Percentiles rank a stretch among this genome's conserved stretches.
These are phyloP conservation scores for Amauroascus niger DNA, from an alignment of 2,329 filamentous ascomycete genomes.

Conservation along the genomic window DNA sequence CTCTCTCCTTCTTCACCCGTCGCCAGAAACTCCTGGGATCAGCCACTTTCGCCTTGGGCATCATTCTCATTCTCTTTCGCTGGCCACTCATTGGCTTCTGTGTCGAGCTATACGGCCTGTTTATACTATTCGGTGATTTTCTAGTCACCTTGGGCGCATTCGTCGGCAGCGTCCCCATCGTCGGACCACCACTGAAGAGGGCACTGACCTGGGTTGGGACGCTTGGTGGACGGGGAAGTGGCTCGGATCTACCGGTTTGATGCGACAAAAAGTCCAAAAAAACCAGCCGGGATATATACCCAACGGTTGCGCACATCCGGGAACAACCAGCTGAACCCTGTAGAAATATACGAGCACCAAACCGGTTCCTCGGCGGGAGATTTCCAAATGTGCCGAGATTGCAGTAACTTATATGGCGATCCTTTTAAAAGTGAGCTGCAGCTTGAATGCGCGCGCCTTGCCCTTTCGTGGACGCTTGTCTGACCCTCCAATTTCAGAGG, in stretches of 20 bases:
- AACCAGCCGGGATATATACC: background rate
- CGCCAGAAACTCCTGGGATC: conserved; percentile 89
- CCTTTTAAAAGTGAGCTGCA: background rate
- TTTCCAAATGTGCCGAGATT: too few species aligned
- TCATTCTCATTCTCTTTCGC: conserved; percentile 72
- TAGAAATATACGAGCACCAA: too few species aligned
- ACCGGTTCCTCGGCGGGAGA: too few species aligned
- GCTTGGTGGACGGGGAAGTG: conserved; percentile 57
- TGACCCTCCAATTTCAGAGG: too few species aligned
- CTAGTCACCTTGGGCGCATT: conserved; percentile 85
- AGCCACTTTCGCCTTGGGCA: conserved; percentile 72
- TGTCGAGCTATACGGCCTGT: conserved; percentile 85
- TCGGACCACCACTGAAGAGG: conserved; percentile 76
- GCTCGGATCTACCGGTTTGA: conserved; percentile 16
- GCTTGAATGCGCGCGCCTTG: background rate
- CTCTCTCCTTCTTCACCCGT: conserved; percentile 85
- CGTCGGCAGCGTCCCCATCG: conserved; percentile 69
- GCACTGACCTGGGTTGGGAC: conserved; percentile 58
- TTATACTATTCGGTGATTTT: conserved; percentile 92
- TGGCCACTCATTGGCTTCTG: conserved; percentile 89
- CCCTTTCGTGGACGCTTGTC: too few species aligned
- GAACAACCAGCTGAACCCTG: too few species aligned
- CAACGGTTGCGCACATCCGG: background rate
- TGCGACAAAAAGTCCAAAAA: background rate
- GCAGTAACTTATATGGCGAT: too few species aligned